Evolutionary conservation across 306 rosid genomes (phyloP).

Genomic region (Cyamopsis tetragonoloba): DNA sequence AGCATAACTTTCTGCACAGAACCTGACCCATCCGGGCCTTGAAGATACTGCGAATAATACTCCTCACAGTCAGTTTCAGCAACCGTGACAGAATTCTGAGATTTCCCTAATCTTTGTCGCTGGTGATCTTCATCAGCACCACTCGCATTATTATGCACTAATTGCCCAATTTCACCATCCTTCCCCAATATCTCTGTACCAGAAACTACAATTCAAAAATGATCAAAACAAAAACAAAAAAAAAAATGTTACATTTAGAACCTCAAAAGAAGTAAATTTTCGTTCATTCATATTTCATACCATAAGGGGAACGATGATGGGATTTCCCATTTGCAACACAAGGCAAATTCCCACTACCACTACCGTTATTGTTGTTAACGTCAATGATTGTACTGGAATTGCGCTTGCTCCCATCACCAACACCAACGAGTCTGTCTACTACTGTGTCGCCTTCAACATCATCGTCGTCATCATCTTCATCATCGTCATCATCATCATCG

Average conservation of each 20-base stretch:
- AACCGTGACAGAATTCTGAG: constrained; percentile 49
- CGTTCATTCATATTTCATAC: constrained; percentile 39
- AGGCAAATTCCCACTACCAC: constrained; percentile 16
- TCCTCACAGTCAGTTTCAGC: constrained; percentile 74
- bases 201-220: constrained; percentile 46
- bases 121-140: constrained; percentile 41
- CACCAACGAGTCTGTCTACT: constrained; percentile 48
- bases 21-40: constrained; percentile 59
- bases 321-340: constrained; percentile 60
- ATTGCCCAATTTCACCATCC: constrained; percentile 50
- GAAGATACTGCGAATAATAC: constrained; percentile 83
- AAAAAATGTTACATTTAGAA: not conserved
- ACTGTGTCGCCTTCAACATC: constrained; percentile 46
- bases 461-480: constrained; percentile 59
- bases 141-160: constrained; percentile 35
- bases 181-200: constrained; percentile 58
- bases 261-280: not conserved
- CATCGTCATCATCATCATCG: constrained; percentile 58
- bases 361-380: constrained; percentile 12
- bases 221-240: not conserved
- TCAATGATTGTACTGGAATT: constrained; percentile 33
- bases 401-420: constrained; percentile 41
- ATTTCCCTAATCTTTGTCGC: constrained; percentile 59
- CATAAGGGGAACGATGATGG: constrained; percentile 59
- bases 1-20: constrained; percentile 62